Base-by-base conservation (phyloP, 352 stramenopile species). In the Thalassiosira hispida region DNA sequence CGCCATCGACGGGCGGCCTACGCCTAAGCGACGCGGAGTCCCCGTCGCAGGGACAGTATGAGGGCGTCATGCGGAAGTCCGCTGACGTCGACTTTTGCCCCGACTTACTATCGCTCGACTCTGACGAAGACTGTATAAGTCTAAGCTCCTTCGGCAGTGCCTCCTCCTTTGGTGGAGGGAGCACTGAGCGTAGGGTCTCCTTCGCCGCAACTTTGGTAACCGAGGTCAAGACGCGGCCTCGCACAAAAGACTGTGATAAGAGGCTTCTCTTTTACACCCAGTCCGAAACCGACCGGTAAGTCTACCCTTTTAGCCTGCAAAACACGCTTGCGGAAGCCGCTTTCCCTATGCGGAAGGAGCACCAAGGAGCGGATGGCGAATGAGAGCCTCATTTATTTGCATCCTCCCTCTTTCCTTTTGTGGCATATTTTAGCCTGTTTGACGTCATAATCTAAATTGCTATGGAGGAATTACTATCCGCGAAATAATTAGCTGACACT, bases 231-330 rank as follows among this genome's bases (percentile, higher is more conserved):
- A 89, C 84, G 46, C 79, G 87, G 65, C 72, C 76, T 23, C 65
- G 65, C 16, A 92, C 87, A 23, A 62, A 60, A 27, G 77, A 77
- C 22, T 60, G 85, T 59, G 84, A 92, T 23, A 73, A 90, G 40
- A 66, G 67, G 12, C 62, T 74, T 9, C 83, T 92, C 9, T 92
- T 86, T 79, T 92, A 92, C 74, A 85, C 79, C 20, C 76, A 82
- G 22, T 76, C 86, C 44, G 84, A 92, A 49, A 92, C 86, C 4
- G 59, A 79, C 65, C 80, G 79, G 83, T 90, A 83, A 72, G 81
- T 77, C 22, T 22, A 16, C 51, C 22, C 1, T 35, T 29, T n/a
- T 25, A 7, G 12, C 51, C 22, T 22, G 11, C 22, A 35, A 62
- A 38, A 25, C 27, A 60, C 51, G 22, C 22, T 25, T 60, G 23